Evolutionary conservation across 257 asterid genomes (phyloP).

Genomic region (Linderniella brevidens): DNA sequence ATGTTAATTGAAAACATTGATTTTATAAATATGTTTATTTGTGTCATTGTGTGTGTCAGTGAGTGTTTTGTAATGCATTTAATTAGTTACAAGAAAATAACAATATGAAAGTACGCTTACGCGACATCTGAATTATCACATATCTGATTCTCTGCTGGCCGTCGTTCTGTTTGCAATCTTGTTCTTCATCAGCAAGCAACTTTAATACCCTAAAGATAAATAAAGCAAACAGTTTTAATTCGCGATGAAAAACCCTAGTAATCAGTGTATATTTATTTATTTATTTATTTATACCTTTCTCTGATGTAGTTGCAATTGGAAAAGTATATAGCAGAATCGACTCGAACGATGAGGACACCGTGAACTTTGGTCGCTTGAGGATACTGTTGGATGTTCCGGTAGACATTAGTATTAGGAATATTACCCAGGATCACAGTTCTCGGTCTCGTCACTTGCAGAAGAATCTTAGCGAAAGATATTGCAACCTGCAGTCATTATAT

Average conservation of each 20-base stretch:
- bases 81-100: no score
- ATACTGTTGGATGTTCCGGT: constrained; percentile 41
- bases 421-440: constrained; percentile 45
- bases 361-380: constrained; percentile 44
- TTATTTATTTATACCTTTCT: no score
- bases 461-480: constrained; percentile 50
- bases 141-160: constrained; percentile 20
- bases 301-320: constrained; percentile 46
- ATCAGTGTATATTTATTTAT: no score
- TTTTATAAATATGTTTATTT: no score
- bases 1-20: no score
- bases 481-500: constrained; percentile 31
- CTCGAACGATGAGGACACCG: constrained; percentile 41
- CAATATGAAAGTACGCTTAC: constrained; percentile 13
- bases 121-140: constrained; percentile 46
- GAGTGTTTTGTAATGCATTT: no score
- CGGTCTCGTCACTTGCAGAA: constrained; percentile 58
- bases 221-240: no score
- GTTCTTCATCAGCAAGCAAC: constrained; percentile 41
- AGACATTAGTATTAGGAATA: constrained; percentile 50
- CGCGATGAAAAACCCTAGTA: no score
- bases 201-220: no score
- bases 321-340: constrained; percentile 64
- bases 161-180: constrained; percentile 16
- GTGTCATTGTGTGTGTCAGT: no score